These are phyloP conservation scores for Rosa multiflora DNA, from an alignment of 306 rosid genomes.

Conservation along the genomic window DNA sequence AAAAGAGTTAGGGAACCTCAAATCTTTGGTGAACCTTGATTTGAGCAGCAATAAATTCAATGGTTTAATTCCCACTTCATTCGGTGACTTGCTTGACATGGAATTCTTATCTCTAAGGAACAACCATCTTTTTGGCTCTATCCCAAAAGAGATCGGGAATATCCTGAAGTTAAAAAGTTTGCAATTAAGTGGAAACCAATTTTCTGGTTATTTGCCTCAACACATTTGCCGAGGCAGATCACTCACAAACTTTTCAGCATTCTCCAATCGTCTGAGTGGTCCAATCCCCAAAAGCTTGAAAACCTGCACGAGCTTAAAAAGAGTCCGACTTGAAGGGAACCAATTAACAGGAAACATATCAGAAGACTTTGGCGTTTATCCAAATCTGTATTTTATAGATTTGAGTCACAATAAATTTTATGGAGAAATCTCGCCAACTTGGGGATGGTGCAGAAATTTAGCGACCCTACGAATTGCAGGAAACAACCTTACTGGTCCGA, in stretches of 20 bases:
- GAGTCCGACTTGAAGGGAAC: constrained; percentile 34
- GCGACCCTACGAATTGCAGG: not conserved
- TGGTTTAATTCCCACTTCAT: no score
- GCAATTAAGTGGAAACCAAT: constrained; percentile 15
- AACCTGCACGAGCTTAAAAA: constrained; percentile 29
- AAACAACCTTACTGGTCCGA: constrained; percentile 9
- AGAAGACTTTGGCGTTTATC: constrained; percentile 39
- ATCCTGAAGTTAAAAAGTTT: not conserved
- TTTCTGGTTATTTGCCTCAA: not conserved
- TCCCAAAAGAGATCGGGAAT: constrained; percentile 12
- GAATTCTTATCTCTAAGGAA: no score
- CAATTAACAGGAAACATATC: constrained; percentile 32
- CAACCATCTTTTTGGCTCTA: not conserved
- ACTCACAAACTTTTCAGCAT: not conserved
- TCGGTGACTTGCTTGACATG: no score
- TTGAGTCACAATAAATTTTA: constrained; percentile 10
- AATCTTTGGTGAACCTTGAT: no score
- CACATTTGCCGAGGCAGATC: not conserved
- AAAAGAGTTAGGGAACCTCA: no score
- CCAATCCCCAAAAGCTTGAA: constrained; percentile 35
- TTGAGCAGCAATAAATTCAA: no score
- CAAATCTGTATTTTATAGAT: constrained; percentile 33
- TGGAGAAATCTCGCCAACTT: constrained; percentile 12
- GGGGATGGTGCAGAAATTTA: not conserved
- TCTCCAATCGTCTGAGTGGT: constrained; percentile 8